These are phyloP conservation scores for Penicillium argentinense DNA, from an alignment of 495 filamentous ascomycete species.

Conservation along the genomic window DNA sequence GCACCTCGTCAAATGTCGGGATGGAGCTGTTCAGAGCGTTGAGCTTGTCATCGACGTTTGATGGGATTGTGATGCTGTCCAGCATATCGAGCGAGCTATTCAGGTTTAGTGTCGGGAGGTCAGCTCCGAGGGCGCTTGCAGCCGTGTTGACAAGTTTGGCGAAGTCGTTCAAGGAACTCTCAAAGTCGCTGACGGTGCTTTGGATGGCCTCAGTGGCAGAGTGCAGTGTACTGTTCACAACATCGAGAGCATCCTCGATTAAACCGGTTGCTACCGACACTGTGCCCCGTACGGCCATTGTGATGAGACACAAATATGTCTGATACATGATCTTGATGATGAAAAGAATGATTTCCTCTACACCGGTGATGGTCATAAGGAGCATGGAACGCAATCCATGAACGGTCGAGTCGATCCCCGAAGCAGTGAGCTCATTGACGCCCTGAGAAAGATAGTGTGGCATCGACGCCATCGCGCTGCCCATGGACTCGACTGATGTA, in stretches of 20 bases:
- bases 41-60: constrained; percentile 61
- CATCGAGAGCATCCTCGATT: constrained; percentile 67
- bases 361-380: constrained; percentile 71
- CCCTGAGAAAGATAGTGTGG: constrained; percentile 87
- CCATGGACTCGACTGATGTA: constrained; percentile 87
- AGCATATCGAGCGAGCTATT: constrained; percentile 58
- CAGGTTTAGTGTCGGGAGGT: constrained; percentile 59
- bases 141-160: constrained; percentile 42
- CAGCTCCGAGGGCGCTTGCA: constrained; percentile 29
- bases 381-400: constrained; percentile 73
- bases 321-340: constrained; percentile 83
- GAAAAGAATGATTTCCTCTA: constrained; percentile 88
- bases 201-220: constrained; percentile 63
- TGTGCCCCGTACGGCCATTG: constrained; percentile 73
- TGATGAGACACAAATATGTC: constrained; percentile 85
- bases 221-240: constrained; percentile 71
- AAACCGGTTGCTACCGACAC: constrained; percentile 67
- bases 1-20: constrained; percentile 78
- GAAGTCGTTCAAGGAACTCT: constrained; percentile 61
- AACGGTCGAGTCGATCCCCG: constrained; percentile 74
- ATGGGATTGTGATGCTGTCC: constrained; percentile 67
- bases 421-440: constrained; percentile 81
- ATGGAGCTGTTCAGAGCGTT: constrained; percentile 70
- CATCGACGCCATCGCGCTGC: constrained; percentile 96
- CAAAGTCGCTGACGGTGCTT: constrained; percentile 53